These are phyloP conservation scores for Cyanodermella asteris DNA, from an alignment of 2,329 filamentous ascomycete species.

Conservation along the genomic window DNA sequence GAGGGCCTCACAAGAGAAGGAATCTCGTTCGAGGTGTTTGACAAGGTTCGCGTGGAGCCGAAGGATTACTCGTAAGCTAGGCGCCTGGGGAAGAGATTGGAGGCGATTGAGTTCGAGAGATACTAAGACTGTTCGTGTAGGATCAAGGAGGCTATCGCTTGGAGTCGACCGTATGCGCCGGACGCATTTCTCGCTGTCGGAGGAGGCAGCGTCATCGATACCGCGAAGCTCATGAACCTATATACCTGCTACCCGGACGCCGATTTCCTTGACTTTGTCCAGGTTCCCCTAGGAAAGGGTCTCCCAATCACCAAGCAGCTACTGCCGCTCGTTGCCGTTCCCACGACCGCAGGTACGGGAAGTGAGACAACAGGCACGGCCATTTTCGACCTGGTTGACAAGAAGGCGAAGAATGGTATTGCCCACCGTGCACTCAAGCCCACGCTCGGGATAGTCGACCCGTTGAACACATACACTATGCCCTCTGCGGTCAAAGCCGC, in stretches of 20 bases:
- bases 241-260: slow-evolving; percentile 81
- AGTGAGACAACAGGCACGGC: slow-evolving; percentile 94
- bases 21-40: slow-evolving; percentile 60
- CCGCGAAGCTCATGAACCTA: slow-evolving; percentile 94
- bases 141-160: slow-evolving; percentile 73
- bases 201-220: slow-evolving; percentile 89
- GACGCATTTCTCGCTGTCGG: slow-evolving; percentile 89
- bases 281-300: slow-evolving; percentile 76
- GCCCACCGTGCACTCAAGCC: slow-evolving; percentile 91
- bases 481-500: slow-evolving; percentile 78
- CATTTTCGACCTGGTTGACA: slow-evolving; percentile 84
- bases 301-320: slow-evolving; percentile 49
- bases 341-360: slow-evolving; percentile 68
- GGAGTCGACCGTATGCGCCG: slow-evolving; percentile 55
- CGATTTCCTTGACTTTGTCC: slow-evolving; percentile 93
- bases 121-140: slow-evolving; percentile 28
- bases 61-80: slow-evolving; percentile 73
- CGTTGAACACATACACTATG: slow-evolving; percentile 90
- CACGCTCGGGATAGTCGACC: slow-evolving; percentile 66
- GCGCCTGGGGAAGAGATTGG: too few species aligned
- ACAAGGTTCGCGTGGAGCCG: slow-evolving; percentile 65
- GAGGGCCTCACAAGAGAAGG: slow-evolving; percentile 61
- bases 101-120: background rate
- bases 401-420: slow-evolving; percentile 84
- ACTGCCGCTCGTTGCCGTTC: slow-evolving; percentile 58